A percentile compares a stretch with the other conserved stretches of the same genome.
Conservation (phyloP, 2,329 filamentous ascomycete genomes). For the Trichoderma atroviride region DNA sequence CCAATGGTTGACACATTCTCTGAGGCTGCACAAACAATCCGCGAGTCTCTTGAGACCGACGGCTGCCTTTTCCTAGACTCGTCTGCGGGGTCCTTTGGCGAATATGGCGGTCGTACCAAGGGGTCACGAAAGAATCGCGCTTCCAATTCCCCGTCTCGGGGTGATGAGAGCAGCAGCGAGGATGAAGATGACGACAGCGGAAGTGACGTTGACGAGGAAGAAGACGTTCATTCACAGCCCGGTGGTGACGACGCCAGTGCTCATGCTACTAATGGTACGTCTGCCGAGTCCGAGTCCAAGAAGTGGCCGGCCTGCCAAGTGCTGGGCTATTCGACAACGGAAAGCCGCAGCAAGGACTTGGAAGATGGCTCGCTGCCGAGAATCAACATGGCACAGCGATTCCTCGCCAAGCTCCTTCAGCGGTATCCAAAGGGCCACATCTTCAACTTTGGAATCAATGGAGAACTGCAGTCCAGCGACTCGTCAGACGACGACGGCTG, state of each 20-base stretch:
- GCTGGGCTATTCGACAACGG: constrained; percentile 44
- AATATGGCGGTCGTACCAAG: constrained; percentile 10
- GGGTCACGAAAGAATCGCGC: background rate
- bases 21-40: constrained; percentile 48
- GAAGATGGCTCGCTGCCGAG: constrained; percentile 28
- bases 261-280: background rate
- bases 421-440: constrained; percentile 51
- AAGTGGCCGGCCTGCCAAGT: constrained; percentile 36
- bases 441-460: constrained; percentile 48
- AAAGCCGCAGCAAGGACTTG: constrained; percentile 39
- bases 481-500: constrained; percentile 34
- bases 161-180: constrained; percentile 33
- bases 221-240: background rate
- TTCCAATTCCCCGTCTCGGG: constrained; percentile 8
- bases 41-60: constrained; percentile 46
- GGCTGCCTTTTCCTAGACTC: constrained; percentile 42
- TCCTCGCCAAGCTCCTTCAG: constrained; percentile 47
- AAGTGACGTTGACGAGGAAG: background rate
- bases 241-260: background rate
- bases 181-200: constrained; percentile 6
- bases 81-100: constrained; percentile 36
- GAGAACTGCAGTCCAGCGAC: constrained; percentile 40
- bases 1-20: constrained; percentile 26
- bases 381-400: constrained; percentile 41
- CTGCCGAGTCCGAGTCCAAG: constrained; percentile 15